phyloP scores from a whole-genome alignment of 129 eudicot species.

The Flaveria bidentis region DNA sequence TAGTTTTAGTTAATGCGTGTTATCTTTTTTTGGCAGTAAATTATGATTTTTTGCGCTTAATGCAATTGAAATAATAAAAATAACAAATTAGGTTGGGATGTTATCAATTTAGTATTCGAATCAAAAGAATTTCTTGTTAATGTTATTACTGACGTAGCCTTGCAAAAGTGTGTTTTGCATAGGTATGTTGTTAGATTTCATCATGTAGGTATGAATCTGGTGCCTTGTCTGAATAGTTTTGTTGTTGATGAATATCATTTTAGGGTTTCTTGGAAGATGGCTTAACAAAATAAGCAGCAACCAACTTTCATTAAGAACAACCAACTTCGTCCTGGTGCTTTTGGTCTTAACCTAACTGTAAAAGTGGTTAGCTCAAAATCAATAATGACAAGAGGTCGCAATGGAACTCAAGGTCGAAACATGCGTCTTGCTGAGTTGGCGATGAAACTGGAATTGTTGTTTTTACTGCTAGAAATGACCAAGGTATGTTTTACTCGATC shows the following conservation, averaged over 20 bases:
- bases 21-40: background rate
- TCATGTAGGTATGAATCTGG: constrained; percentile 14
- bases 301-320: constrained; percentile 56
- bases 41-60: background rate
- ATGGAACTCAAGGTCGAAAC: constrained; percentile 56
- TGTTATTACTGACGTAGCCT: background rate
- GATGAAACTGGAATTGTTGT: constrained; percentile 76
- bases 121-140: background rate
- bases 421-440: constrained; percentile 74
- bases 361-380: constrained; percentile 63
- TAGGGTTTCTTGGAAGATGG: constrained; percentile 46
- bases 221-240: background rate
- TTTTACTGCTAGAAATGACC: constrained; percentile 80
- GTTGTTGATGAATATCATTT: background rate
- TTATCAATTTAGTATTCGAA: background rate
- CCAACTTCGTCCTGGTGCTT: constrained; percentile 60
- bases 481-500: constrained; percentile 44
- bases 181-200: background rate
- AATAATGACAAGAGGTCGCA: constrained; percentile 54
- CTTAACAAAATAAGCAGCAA: constrained; percentile 57
- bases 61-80: background rate
- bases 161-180: constrained; percentile 4
- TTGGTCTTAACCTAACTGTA: constrained; percentile 59
- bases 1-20: background rate
- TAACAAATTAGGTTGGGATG: background rate